These are phyloP conservation scores for Pharnaceum exiguum DNA, from an alignment of 148 eudicot genomes.

Conservation along the genomic window DNA sequence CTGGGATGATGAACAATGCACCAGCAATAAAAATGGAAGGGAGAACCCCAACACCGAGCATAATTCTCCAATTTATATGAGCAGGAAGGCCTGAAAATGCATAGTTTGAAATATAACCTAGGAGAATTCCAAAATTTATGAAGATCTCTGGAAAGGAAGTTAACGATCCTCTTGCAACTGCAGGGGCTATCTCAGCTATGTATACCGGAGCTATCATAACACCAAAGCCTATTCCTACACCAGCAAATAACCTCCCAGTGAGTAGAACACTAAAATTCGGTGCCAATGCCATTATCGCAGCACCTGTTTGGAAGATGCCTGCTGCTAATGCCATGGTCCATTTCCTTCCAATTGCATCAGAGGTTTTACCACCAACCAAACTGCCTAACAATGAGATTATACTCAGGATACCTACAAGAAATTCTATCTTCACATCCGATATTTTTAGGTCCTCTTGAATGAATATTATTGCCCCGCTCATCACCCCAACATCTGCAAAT, in stretches of 20 bases:
- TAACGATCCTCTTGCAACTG: conserved; percentile 66
- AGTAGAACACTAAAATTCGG: conserved; percentile 51
- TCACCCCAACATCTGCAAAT: conserved; percentile 76
- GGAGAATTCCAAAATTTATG: conserved; percentile 73
- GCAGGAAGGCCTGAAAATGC: conserved; percentile 59
- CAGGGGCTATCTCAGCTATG: conserved; percentile 81
- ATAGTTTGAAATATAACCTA: conserved; percentile 82
- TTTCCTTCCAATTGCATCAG: conserved; percentile 84
- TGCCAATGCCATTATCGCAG: conserved; percentile 73
- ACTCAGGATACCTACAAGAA: conserved; percentile 76
- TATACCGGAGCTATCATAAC: conserved; percentile 85
- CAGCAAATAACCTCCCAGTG: conserved; percentile 68
- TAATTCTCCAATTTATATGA: conserved; percentile 73
- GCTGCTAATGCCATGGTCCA: conserved; percentile 96
- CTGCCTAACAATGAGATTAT: conserved; percentile 77
- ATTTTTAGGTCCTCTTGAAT: conserved; percentile 66
- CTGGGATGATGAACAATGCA: conserved; percentile 78
- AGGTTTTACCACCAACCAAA: conserved; percentile 77
- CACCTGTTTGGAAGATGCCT: conserved; percentile 62
- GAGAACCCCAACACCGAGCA: conserved; percentile 82
- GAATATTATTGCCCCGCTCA: conserved; percentile 87
- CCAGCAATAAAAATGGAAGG: conserved; percentile 67
- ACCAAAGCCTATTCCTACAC: conserved; percentile 83
- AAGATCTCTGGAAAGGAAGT: conserved; percentile 92
- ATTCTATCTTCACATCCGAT: conserved; percentile 69